Evolutionary conservation across 129 eudicot genomes (phyloP), one percentile per base, ranked within the genome.

Genomic region (Helianthus tuberosus): DNA sequence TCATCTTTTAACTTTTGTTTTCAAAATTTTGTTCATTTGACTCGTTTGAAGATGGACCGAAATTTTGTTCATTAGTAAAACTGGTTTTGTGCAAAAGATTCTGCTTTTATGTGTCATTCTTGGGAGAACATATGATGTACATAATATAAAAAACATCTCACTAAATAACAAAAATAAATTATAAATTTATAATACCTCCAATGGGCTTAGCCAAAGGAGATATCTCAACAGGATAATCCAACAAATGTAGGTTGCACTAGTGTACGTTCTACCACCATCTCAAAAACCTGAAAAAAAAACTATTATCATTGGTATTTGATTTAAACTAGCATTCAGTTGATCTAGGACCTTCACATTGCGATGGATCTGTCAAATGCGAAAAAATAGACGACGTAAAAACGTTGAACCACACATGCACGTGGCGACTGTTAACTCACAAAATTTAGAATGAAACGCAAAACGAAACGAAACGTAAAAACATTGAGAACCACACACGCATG

Each of bases 191-290:
- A 10, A 60, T 79, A 90, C 98, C 96, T 94, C 68, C 97, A 74
- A 69, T 94, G 99, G 99, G 97, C 80, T 94, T 94, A 54, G 99
- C 99, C 66, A 94, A 84, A 68, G 99, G 99, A 16, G 99, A 94
- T 77, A 94, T 75, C 81, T 94, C 99, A 63, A 94, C 72, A 35
- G 99, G 99, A 80, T 94, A 94, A 84, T 94, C 97, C 72, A 94
- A 44, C 99, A 80, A 94, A 91, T 15, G 99, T 94, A 52, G 99
- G 99, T 70, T 90, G 99, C 73, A 91, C 71, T n/a, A 94, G 84
- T 15, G 86, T 84, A 61, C 97, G 89, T 74, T 94, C 99, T 35
- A 94, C 97, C 61, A 77, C 81, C 53, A 83, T 85, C 68, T 94
- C 99, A 84, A 94, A 94, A 58, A 94, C 92, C 98, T 94, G 88